Evolutionary conservation across 192 early-diverging fungal genomes (phyloP), one percentile per base, ranked within the genome.

Genomic region (Coemansia interrupta): DNA sequence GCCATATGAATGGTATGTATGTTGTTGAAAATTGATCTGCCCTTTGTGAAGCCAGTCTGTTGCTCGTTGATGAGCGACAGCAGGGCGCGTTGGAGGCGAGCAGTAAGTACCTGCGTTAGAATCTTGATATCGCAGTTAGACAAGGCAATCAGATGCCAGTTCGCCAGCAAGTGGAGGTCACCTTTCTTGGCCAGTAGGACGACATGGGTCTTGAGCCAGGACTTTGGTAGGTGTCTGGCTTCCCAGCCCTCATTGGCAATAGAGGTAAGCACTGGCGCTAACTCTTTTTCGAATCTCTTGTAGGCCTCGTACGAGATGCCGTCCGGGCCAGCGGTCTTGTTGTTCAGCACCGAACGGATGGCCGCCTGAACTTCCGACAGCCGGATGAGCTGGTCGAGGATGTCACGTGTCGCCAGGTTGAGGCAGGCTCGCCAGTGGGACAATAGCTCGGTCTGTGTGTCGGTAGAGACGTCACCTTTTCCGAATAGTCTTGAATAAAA

Each of bases 281-380:
- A 0, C n/a, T 54, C 28, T 0, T 0, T 2, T 10, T n/a, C 18
- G 4, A 29, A 38, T 13, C 9, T 15, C 19, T 54, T 54, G 51
- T 54, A 54, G 6, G 49, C 15, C 42, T 61, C 60, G 11, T 46
- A 61, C 3, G 60, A 22, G 4, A 61, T 8, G 17, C 60, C 29
- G 15, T 61, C 51, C 0, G 60, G 60, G 10, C 60, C 60, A 1
- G 60, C 50, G 2, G 51, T 24, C 19, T 54, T 54, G 42, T 61
- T 46, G 10, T 8, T 22, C 1, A 43, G 60, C 5, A 49, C 15
- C 0, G 6, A 2, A 6, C 44, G 15, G 14, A 61, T 61, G 15
- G 9, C 39, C 1, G 1, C 13, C 8, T 19, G 1, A 10, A 61
- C 26, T 5, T 61, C 59, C 9, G 24, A 36, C 9, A 29, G 14